A percentile compares a stretch with the other conserved stretches of the same genome.
Conservation (phyloP, 495 filamentous ascomycete genomes). For the Collariella sp. region DNA sequence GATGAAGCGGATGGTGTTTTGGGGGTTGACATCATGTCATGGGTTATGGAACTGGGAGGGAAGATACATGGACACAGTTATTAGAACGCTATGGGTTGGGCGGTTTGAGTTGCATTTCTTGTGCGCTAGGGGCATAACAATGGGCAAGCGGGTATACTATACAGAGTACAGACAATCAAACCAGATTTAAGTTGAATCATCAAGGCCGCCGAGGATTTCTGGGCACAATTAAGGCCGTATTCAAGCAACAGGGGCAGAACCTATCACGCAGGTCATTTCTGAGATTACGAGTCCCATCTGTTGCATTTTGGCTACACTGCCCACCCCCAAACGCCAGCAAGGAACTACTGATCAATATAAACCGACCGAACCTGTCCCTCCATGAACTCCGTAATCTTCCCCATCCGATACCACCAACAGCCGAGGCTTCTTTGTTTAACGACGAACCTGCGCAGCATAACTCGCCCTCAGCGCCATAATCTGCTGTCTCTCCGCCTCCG, state of each 20-base stretch:
- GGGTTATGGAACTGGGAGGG: neutral
- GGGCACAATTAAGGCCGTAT: too few relatives aligned
- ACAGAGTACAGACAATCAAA: too few relatives aligned
- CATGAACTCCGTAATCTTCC: too few relatives aligned
- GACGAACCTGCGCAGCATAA: slow-evolving; percentile 12
- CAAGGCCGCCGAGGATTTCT: neutral
- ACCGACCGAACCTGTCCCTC: neutral
- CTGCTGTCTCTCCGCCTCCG: slow-evolving; percentile 63
- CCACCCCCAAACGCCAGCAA: neutral
- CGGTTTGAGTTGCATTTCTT: neutral
- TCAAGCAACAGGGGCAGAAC: too few relatives aligned
- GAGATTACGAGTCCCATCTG: neutral
- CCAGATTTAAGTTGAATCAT: too few relatives aligned
- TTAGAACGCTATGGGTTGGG: neutral
- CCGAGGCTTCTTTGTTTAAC: too few relatives aligned
- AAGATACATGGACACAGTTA: neutral
- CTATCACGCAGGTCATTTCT: too few relatives aligned
- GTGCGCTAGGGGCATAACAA: neutral
- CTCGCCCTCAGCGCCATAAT: slow-evolving; percentile 54
- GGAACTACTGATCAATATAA: neutral
- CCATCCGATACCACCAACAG: too few relatives aligned
- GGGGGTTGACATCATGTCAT: neutral
- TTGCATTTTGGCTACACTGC: neutral
- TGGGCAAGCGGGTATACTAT: neutral
- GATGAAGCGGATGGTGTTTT: neutral